Conservation (phyloP, 495 filamentous ascomycete genomes). For the Xylaria nigripes region DNA sequence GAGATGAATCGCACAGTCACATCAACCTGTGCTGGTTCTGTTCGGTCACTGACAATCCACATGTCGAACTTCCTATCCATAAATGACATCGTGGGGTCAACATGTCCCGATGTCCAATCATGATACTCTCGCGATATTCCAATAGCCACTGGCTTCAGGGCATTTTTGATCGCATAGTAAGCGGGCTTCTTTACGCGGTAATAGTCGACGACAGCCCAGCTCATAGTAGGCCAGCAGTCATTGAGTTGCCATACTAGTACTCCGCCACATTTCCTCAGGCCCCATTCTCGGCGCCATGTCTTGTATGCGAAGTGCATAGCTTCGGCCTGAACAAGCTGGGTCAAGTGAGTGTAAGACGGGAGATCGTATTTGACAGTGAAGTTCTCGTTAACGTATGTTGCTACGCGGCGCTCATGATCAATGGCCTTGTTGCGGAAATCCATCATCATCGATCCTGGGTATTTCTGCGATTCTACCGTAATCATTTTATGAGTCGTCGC, state of each 20-base stretch:
- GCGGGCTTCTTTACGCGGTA: conserved; percentile 66
- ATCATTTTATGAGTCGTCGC: conserved; percentile 65
- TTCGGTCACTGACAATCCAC: conserved; percentile 58
- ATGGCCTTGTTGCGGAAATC: conserved; percentile 86
- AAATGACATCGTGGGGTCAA: conserved; percentile 39
- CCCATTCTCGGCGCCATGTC: conserved; percentile 68
- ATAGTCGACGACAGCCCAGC: conserved; percentile 73
- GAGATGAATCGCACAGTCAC: conserved; percentile 58
- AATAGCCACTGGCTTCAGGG: conserved; percentile 56
- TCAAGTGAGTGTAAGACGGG: conserved; percentile 62
- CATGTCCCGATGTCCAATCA: conserved; percentile 48
- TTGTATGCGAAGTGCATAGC: conserved; percentile 68
- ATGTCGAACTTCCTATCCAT: conserved; percentile 52
- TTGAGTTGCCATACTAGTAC: conserved; percentile 90
- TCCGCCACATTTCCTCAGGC: conserved; percentile 58
- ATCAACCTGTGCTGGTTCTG: conserved; percentile 35
- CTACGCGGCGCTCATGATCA: conserved; percentile 65
- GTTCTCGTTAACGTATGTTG: conserved; percentile 71
- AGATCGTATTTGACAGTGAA: conserved; percentile 42
- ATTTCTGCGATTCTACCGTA: conserved; percentile 50
- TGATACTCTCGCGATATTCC: conserved; percentile 58
- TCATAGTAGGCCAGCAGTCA: conserved; percentile 81
- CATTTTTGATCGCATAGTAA: conserved; percentile 67
- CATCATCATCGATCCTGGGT: conserved; percentile 65
- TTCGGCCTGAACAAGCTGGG: conserved; percentile 75